Percentiles rank a stretch among this genome's conserved stretches.
Conservation (phyloP, 2,329 filamentous ascomycete genomes). For the Colletotrichum truncatum region DNA sequence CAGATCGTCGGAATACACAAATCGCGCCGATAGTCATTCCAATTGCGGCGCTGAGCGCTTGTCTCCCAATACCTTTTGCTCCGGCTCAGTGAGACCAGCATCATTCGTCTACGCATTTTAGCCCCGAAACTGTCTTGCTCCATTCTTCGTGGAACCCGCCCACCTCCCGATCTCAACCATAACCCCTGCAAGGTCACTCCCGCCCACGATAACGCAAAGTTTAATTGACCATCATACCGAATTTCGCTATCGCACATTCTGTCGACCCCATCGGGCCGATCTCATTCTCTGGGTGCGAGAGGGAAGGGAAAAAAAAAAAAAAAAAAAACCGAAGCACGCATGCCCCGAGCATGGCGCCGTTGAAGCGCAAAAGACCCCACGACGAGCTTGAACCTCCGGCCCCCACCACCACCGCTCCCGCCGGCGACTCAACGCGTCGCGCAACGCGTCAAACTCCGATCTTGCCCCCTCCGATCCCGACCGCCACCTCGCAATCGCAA, state of each 20-base stretch:
- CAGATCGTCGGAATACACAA: slow-evolving; percentile 16
- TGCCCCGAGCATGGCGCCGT: slow-evolving; percentile 36
- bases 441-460: slow-evolving; percentile 50
- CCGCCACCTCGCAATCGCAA: slow-evolving; percentile 31
- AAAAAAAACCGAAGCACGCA: not conserved
- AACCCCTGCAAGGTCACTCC: slow-evolving; percentile 22
- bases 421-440: slow-evolving; percentile 42
- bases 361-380: slow-evolving; percentile 46
- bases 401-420: slow-evolving; percentile 26
- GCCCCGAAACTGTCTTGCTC: not conserved
- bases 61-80: not conserved
- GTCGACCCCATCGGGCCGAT: not conserved
- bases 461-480: slow-evolving; percentile 42
- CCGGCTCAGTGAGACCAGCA: not conserved
- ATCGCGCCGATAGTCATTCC: not conserved
- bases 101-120: not conserved
- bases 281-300: not conserved
- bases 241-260: not conserved
- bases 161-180: not conserved
- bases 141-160: not conserved
- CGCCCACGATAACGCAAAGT: slow-evolving; percentile 19
- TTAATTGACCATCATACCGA: slow-evolving; percentile 16
- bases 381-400: slow-evolving; percentile 34
- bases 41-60: slow-evolving; percentile 5
- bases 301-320: not conserved